Evolutionary conservation across 129 eudicot species (phyloP).

Genomic region (Flaveria trinervia): DNA sequence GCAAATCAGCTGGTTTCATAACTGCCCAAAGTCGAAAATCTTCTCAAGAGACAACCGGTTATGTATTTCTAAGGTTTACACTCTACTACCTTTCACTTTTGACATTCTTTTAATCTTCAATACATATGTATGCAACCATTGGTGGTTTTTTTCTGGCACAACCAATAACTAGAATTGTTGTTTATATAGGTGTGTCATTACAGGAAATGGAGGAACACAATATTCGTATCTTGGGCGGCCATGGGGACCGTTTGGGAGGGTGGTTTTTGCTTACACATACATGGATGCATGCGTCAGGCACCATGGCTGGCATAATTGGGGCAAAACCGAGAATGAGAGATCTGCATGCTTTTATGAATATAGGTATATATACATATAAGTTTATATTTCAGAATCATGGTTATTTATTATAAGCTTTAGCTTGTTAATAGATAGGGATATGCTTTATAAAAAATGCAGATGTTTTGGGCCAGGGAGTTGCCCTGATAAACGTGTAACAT

Average conservation of each 20-base stretch:
- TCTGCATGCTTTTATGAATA: conserved; percentile 96
- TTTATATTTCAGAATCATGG: background rate
- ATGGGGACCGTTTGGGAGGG: conserved; percentile 99
- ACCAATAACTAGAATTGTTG: background rate
- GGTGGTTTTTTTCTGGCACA: background rate
- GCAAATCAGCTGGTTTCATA: conserved; percentile 81
- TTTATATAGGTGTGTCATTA: conserved; percentile 70
- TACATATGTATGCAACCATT: background rate
- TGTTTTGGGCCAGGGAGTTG: conserved; percentile 87
- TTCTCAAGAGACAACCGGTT: conserved; percentile 89
- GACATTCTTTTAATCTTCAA: background rate
- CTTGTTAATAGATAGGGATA: background rate
- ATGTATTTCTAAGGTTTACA: conserved; percentile 82
- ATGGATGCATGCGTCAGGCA: conserved; percentile 84
- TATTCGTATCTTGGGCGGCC: conserved; percentile 92
- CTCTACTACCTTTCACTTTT: background rate
- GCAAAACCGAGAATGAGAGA: conserved; percentile 79
- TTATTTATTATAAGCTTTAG: background rate
- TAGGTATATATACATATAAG: conserved; percentile 2
- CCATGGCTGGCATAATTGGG: conserved; percentile 93
- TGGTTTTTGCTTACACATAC: conserved; percentile 77
- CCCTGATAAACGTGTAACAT: conserved; percentile 66
- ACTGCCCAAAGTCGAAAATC: conserved; percentile 95
- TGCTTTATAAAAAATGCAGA: conserved; percentile 42
- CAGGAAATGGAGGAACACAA: conserved; percentile 74